Base-by-base conservation (phyloP, 139 green algal genomes). In the Volvox africanus region DNA sequence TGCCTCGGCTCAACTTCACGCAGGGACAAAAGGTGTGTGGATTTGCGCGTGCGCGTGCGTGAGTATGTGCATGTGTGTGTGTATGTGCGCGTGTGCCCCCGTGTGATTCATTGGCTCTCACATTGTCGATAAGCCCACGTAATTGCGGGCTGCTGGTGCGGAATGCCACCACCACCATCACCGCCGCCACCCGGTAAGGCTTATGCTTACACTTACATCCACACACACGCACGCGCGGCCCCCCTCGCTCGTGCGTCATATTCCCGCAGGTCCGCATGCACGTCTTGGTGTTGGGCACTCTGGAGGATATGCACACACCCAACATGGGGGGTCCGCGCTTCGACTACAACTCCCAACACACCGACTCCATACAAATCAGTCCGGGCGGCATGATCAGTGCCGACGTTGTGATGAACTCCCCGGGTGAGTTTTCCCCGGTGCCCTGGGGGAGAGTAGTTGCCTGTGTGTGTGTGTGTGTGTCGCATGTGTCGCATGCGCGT, bases 221-320 rank as follows among this genome's bases (percentile, higher is more conserved):
- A 55, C 44, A 55, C 44, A 55, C 44, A 55, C 44, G 5, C 44
- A 55, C 44, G 44, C 44, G 44, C 9, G 44, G n/a, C n/a, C n/a
- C n/a, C n/a, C n/a, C n/a, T n/a, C n/a, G n/a, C n/a, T n/a, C n/a
- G n/a, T n/a, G n/a, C n/a, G n/a, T n/a, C n/a, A n/a, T n/a, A n/a
- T n/a, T 32, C 71, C 71, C 9, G 26, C 86, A 90, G 86, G 86
- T 90, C 50, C 86, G 86, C 3, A 21, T 90, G 73, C 73, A 90
- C 86, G n/a, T 90, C 20, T 76, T 90, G 73, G 86, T 90, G 86
- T 30, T 90, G 44, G 87, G 87, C 33, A 86, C 87, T 13, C 13
- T 91, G 32, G 87, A 91, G 87, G 96, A 97, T 94, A 91, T 98
- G 92, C 96, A 98, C 95, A 95, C 95, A 5, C 96, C 96, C 91